phyloP scores from a whole-genome alignment of 2,329 filamentous ascomycete genomes.

The Ampelomyces quisqualis region DNA sequence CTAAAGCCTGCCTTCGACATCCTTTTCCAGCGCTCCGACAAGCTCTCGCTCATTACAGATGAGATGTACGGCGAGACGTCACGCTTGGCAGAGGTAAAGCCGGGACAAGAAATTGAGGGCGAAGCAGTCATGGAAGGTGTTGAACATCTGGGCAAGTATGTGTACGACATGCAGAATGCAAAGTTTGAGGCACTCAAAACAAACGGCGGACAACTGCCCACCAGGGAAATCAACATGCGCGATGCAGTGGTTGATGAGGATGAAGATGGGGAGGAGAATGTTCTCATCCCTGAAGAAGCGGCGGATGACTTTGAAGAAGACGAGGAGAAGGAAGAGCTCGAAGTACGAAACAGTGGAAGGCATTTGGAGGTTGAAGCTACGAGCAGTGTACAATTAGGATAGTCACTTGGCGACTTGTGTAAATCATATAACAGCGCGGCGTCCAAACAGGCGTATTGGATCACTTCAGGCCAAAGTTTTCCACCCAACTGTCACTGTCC shows the following conservation, averaged over 20 bases:
- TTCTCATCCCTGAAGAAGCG: conserved; percentile 21
- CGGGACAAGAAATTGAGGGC: conserved; percentile 49
- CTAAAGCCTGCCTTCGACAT: conserved; percentile 81
- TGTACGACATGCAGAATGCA: conserved; percentile 89
- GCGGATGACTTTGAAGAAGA: conserved; percentile 5
- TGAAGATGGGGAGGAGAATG: conserved; percentile 34
- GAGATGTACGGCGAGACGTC: conserved; percentile 75
- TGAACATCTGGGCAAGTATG: conserved; percentile 93
- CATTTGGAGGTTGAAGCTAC: conserved; percentile 5
- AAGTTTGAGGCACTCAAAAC: conserved; percentile 61
- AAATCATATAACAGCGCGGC: not conserved
- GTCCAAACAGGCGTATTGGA: not conserved
- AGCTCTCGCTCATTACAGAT: conserved; percentile 76
- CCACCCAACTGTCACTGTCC: no score
- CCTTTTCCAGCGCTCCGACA: conserved; percentile 74
- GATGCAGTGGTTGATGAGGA: conserved; percentile 32
- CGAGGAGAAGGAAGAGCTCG: conserved; percentile 7
- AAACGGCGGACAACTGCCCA: conserved; percentile 38
- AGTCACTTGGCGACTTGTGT: not conserved
- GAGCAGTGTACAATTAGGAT: conserved; percentile 3
- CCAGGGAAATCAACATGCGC: conserved; percentile 40
- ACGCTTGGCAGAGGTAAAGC: conserved; percentile 38
- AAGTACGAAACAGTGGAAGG: conserved; percentile 1
- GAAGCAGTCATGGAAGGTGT: conserved; percentile 79
- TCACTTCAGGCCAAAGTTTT: no score